Conservation (phyloP, 768 basidiomycete genomes). For the Phallus indusiatus region DNA sequence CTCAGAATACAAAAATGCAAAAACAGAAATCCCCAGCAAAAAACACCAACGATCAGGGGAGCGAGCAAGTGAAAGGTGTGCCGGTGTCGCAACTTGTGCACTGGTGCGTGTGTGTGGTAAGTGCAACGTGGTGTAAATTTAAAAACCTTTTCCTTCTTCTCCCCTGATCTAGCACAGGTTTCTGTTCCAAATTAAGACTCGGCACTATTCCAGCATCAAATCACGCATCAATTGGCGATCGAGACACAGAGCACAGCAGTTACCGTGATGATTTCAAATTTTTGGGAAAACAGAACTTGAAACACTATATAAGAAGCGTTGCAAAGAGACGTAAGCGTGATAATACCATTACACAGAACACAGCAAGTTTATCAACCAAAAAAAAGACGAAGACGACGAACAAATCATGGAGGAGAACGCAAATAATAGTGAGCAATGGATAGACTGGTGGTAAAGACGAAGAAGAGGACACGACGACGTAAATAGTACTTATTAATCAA, state of each 20-base stretch:
- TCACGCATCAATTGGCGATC: neutral
- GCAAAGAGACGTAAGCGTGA: neutral
- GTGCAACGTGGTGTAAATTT: neutral
- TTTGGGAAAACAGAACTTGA: too few species aligned
- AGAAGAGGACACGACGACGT: neutral
- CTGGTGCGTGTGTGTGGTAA: too few species aligned
- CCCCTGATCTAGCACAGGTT: neutral
- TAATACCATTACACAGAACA: slow-evolving; percentile 5
- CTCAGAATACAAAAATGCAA: too few species aligned
- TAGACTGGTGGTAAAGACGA: neutral
- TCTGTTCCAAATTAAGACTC: neutral
- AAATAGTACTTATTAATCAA: neutral
- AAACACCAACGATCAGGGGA: neutral
- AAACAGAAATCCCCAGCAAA: too few species aligned
- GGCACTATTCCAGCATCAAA: neutral
- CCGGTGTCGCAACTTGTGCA: neutral
- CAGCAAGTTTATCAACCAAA: slow-evolving; percentile 2
- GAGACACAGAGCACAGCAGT: too few species aligned
- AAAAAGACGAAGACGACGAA: neutral
- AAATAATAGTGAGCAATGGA: too few species aligned
- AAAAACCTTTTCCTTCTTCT: neutral
- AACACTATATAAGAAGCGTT: neutral
- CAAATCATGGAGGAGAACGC: neutral
- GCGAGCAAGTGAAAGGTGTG: too few species aligned
- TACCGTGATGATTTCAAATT: too few species aligned